Percentiles rank a stretch among this genome's conserved stretches.
phyloP scores from a whole-genome alignment of 2,329 filamentous ascomycete genomes.

The Helicocarpus griseus region DNA sequence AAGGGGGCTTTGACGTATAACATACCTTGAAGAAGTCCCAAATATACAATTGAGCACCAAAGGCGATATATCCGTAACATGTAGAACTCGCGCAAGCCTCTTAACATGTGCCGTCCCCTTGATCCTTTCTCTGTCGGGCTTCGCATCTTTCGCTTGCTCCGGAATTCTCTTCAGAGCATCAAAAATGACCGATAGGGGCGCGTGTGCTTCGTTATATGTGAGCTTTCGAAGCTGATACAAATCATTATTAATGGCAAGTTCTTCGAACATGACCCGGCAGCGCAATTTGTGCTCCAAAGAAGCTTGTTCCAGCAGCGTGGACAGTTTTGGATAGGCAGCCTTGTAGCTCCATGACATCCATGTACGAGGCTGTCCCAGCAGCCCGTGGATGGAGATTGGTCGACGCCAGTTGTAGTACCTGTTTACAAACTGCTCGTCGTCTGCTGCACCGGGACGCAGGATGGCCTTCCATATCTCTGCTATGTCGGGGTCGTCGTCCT shows the following conservation, averaged over 20 bases:
- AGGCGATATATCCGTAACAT: conserved; percentile 4
- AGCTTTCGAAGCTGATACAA: conserved; percentile 1
- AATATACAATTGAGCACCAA: conserved; percentile 6
- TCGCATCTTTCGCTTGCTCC: not conserved
- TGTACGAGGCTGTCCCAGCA: conserved; percentile 1
- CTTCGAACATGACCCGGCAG: conserved; percentile 5
- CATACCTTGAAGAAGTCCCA: conserved; percentile 3
- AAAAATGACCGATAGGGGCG: conserved; percentile 2
- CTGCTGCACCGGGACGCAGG: not conserved
- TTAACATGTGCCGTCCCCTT: not conserved
- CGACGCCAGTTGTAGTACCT: conserved; percentile 4
- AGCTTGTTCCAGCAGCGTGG: conserved; percentile 2
- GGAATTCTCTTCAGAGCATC: not conserved
- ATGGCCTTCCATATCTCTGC: conserved; percentile 2
- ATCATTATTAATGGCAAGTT: not conserved
- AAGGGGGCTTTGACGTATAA: too few relatives aligned
- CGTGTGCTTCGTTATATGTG: conserved; percentile 4
- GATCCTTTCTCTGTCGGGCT: not conserved
- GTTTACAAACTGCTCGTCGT: conserved; percentile 3
- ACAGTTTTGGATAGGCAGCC: conserved; percentile 7
- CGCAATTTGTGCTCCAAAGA: conserved; percentile 6
- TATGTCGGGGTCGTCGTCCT: not conserved
- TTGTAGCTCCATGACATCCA: conserved; percentile 7
- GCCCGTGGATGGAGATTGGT: conserved; percentile 1
- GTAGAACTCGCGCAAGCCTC: conserved; percentile 1